A percentile compares a stretch with the other conserved stretches of the same genome.
Conservation (phyloP, 495 filamentous ascomycete genomes). For the Aspergillus sclerotiicarbonarius region DNA sequence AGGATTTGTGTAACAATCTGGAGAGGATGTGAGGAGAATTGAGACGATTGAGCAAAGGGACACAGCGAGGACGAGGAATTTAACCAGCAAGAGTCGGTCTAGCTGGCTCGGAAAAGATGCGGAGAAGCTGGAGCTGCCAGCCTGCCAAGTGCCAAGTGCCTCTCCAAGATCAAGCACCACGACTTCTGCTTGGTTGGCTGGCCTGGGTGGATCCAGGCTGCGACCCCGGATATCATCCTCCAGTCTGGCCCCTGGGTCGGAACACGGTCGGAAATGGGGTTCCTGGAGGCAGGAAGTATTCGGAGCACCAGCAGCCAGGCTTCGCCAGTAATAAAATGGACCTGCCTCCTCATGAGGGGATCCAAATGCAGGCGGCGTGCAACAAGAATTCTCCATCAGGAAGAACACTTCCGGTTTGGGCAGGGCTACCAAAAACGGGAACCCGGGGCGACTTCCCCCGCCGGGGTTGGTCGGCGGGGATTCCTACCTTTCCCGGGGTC, state of each 20-base stretch:
- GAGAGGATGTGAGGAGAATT: conserved; percentile 2
- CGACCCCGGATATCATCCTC: conserved; percentile 10
- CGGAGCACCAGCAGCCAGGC: no score
- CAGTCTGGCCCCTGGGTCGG: neutral
- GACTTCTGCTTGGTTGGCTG: no score
- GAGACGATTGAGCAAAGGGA: neutral
- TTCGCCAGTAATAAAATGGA: neutral
- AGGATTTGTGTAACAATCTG: conserved; percentile 4
- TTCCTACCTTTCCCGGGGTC: neutral
- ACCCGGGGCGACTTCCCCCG: neutral
- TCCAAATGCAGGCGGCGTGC: no score
- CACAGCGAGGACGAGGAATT: conserved; percentile 7
- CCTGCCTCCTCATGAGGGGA: neutral
- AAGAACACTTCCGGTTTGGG: no score
- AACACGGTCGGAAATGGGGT: conserved; percentile 17
- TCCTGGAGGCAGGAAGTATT: conserved; percentile 14
- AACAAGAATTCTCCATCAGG: no score
- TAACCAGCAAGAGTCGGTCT: conserved; percentile 18
- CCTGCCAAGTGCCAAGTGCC: neutral
- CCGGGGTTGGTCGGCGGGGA: neutral
- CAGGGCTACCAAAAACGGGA: neutral
- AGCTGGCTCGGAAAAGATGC: conserved; percentile 9
- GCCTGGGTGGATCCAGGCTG: neutral
- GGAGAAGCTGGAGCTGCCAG: conserved; percentile 9
- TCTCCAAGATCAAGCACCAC: neutral